Evolutionary conservation across 1,139 yeast species (phyloP).

Genomic region (Suhomyces guaymorum): DNA sequence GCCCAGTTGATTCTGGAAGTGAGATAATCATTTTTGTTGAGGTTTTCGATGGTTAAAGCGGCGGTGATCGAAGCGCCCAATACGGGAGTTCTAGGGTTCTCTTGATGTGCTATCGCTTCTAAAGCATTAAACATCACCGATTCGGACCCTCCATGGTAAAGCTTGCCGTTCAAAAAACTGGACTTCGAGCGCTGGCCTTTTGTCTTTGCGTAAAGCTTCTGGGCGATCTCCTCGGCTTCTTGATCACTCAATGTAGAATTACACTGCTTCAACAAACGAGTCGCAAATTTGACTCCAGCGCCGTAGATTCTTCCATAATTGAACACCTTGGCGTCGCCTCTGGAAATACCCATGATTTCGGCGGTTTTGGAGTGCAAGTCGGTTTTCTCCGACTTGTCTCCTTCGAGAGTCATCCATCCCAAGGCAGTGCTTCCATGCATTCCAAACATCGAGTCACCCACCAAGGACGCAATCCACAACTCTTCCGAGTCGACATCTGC

Average conservation of each 20-base stretch:
- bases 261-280: constrained; percentile 76
- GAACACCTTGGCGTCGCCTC: constrained; percentile 92
- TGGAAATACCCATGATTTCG: constrained; percentile 77
- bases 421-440: constrained; percentile 95
- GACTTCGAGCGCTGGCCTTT: constrained; percentile 61
- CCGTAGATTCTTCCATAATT: constrained; percentile 98
- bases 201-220: constrained; percentile 70
- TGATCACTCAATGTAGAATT: constrained; percentile 68
- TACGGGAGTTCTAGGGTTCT: constrained; percentile 86
- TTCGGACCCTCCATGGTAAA: constrained; percentile 93
- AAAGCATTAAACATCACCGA: constrained; percentile 86
- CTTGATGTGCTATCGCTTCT: constrained; percentile 83
- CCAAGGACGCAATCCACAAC: constrained; percentile 93
- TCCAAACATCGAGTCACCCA: constrained; percentile 88
- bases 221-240: constrained; percentile 71
- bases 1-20: constrained; percentile 98
- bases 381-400: constrained; percentile 85
- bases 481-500: constrained; percentile 99
- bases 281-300: constrained; percentile 91
- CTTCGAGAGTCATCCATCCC: constrained; percentile 99
- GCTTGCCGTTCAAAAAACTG: constrained; percentile 33
- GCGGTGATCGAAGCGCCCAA: constrained; percentile 91
- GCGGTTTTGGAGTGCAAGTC: constrained; percentile 97
- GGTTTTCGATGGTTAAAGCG: constrained; percentile 68
- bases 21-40: constrained; percentile 66